Base-by-base conservation (phyloP, 2,329 filamentous ascomycete genomes). In the Fusarium sp. region DNA sequence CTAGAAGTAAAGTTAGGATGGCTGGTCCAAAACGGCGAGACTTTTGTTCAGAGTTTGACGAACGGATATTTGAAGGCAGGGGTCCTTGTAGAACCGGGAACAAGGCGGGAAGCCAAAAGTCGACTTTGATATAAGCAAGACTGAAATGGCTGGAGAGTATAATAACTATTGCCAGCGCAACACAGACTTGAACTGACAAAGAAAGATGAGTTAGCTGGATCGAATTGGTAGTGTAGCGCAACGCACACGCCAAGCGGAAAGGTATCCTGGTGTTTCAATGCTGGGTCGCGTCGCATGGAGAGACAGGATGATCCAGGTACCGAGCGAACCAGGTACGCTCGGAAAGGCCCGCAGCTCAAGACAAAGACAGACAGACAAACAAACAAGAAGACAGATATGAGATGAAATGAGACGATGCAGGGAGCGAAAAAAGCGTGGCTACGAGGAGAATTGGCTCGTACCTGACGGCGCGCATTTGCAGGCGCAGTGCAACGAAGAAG, bases 241-340 rank as follows among this genome's bases (percentile, higher is more conserved):
- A 67, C 42, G 69, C 76, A 63, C 62, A 71, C 62, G 64, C 58
- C 67, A 69, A 49, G 40, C 33, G 23, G 33, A 64, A 53, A 59
- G 76, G 75, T 71, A 61, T 78, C 76, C 76, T 72, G 69, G 73
- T 75, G 76, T 77, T 78, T 77, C 70, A 73, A 63, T 69, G 67
- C 67, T 61, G 65, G 64, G 69, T 63, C 64, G 57, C 64, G 64
- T 69, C 46, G 67, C 66, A 69, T 69, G 67, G 66, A 68, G 53
- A 71, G 70, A 67, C 65, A 73, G 75, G 75, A 76, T 73, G 67
- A 77, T 73, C 67, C 53, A 57, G 53, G 38, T 57, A 46, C 53
- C 28, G 18, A 33, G 58, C 59, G 30, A 46, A 63, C 59, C 65
- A 74, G 75, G 72, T 65, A 72, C 67, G 59, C 52, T 52, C 72